Conservation (phyloP, 305 asterid genomes). For the Fraxinus albicans region DNA sequence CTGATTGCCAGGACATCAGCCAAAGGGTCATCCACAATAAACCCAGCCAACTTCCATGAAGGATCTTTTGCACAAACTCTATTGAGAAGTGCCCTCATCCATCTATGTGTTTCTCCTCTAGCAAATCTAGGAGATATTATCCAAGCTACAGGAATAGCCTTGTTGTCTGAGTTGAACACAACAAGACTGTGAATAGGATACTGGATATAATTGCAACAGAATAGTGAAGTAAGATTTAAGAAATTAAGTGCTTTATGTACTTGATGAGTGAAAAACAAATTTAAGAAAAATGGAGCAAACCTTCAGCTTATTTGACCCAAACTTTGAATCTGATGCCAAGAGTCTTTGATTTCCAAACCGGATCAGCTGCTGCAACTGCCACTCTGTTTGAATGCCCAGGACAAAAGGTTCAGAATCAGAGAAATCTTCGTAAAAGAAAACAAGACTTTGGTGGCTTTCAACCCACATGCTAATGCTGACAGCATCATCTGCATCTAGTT, state of each 20-base stretch:
- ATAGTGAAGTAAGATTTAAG: slow-evolving; percentile 44
- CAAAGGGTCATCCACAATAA: slow-evolving; percentile 83
- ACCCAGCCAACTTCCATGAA: slow-evolving; percentile 91
- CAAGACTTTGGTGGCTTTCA: slow-evolving; percentile 60
- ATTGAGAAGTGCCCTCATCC: slow-evolving; percentile 88
- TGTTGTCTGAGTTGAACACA: slow-evolving; percentile 93
- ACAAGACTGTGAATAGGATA: slow-evolving; percentile 86
- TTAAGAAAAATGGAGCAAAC: slow-evolving; percentile 35
- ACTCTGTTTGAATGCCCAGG: slow-evolving; percentile 93
- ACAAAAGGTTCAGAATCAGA: slow-evolving; percentile 77
- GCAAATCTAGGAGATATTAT: slow-evolving; percentile 67
- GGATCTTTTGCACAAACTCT: slow-evolving; percentile 88
- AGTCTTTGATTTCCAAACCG: slow-evolving; percentile 79
- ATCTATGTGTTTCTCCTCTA: slow-evolving; percentile 59
- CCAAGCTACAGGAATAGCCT: slow-evolving; percentile 99
- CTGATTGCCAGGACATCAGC: slow-evolving; percentile 67
- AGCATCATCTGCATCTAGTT: slow-evolving; percentile 78
- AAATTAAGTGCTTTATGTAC: neutral
- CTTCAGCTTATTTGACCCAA: slow-evolving; percentile 88
- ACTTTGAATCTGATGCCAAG: slow-evolving; percentile 63
- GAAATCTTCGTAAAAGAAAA: slow-evolving; percentile 82
- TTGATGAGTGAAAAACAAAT: slow-evolving; percentile 15
- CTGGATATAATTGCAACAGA: slow-evolving; percentile 51
- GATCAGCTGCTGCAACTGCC: slow-evolving; percentile 99
- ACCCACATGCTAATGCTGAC: slow-evolving; percentile 80